Base-by-base conservation (phyloP, 2,329 filamentous ascomycete genomes). In the Dryadomyces quercus-mongolicae region DNA sequence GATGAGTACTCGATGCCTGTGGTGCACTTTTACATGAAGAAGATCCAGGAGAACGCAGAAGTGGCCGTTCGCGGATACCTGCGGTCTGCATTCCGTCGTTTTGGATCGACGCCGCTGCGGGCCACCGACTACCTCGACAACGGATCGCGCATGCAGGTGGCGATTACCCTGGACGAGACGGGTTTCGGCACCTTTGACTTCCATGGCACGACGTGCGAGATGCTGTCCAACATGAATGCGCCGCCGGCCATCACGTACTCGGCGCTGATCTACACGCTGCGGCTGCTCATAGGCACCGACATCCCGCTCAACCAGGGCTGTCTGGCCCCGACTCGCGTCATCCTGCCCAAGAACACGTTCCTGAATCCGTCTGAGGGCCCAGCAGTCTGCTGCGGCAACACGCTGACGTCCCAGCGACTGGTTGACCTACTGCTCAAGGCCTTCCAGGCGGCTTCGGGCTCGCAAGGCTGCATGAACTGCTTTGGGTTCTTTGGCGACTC, bases 251-350 rank as follows among this genome's bases (percentile, higher is more conserved):
- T 90, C 46, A 88, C 85, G 0, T 88, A 88, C 69, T 62, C 80
- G 36, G 87, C 86, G 44, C 90, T 92, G 62, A 92, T 93, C 64
- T 93, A 93, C 74, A 88, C 85, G 61, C 74, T 94, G 13, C 81
- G 88, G 45, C 86, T 83, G 62, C 75, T 94, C 54, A 89, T 93
- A 62, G 82, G 79, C 38, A 80, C 86, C 59, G 86, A 92, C 60
- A 91, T 93, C 12, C 88, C 88, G 0, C 76, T 93, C 2, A 93
- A 93, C 69, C 88, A 93, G 68, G 88, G 88, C 58, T 93, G 88
- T 59, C 73, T 93, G 1, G 80, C 80, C 51, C 88, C 88, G 0
- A 86, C 92, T 61, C 76, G 80, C 52, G 84, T 92, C 63, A 73
- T 75, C 49, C 88, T 92, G 48, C 86, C 87, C 0, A 76, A 80